phyloP scores from a whole-genome alignment of 352 stramenopile genomes.

The Globisporangium polare region DNA sequence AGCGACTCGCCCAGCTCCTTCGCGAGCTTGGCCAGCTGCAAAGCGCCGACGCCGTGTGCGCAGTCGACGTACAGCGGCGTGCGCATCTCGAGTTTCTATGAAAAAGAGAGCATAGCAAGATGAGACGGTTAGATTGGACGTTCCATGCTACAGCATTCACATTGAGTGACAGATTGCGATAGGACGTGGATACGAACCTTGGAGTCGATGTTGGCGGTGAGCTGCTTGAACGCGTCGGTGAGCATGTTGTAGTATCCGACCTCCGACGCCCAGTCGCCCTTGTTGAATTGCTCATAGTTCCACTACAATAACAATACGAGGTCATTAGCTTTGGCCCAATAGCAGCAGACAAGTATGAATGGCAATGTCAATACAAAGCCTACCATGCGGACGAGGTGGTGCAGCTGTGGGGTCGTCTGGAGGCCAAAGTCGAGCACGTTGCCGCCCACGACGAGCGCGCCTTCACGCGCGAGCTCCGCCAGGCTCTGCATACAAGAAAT shows the following conservation, averaged over 20 bases:
- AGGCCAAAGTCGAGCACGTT: conserved; percentile 94
- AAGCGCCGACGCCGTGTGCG: conserved; percentile 90
- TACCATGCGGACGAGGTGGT: conserved; percentile 96
- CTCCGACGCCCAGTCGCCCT: conserved; percentile 85
- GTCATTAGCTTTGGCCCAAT: not conserved
- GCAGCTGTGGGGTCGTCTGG: conserved; percentile 96
- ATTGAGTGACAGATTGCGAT: no score
- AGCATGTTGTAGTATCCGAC: conserved; percentile 96
- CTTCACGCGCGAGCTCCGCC: conserved; percentile 82
- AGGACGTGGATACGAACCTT: no score
- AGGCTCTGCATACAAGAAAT: conserved; percentile 41
- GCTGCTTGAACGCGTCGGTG: conserved; percentile 88
- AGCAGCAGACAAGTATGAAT: no score
- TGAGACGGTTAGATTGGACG: not conserved
- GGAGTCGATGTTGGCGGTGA: conserved; percentile 75
- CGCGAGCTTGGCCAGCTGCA: conserved; percentile 68
- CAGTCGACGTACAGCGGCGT: conserved; percentile 90
- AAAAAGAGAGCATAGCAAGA: not conserved
- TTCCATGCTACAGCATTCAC: no score
- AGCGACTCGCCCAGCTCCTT: conserved; percentile 81
- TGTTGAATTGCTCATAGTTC: conserved; percentile 89
- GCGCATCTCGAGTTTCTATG: conserved; percentile 77
- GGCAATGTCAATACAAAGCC: no score
- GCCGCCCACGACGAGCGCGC: conserved; percentile 85
- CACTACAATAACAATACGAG: conserved; percentile 33